A percentile compares a stretch with the other conserved stretches of the same genome.
These are phyloP conservation scores for Teunomyces kruisii DNA, from an alignment of 805 yeast genomes.

Conservation along the genomic window DNA sequence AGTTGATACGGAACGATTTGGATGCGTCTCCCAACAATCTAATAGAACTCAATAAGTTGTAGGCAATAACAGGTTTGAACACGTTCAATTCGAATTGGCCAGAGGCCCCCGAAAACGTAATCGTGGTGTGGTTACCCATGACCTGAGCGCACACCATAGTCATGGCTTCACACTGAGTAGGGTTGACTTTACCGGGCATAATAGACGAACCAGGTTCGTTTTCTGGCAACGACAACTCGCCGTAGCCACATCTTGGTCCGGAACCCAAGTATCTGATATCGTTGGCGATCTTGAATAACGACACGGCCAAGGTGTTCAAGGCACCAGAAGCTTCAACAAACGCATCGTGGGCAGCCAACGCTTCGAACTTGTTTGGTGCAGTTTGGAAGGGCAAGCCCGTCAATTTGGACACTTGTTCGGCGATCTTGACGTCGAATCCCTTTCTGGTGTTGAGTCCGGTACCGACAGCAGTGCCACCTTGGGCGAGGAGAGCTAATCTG, in stretches of 20 bases:
- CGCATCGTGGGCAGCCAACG: constrained; percentile 42
- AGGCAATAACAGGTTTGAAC: constrained; percentile 40
- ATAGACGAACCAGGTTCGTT: constrained; percentile 43
- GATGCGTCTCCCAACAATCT: constrained; percentile 36
- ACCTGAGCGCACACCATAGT: constrained; percentile 42
- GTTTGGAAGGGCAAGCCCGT: constrained; percentile 35
- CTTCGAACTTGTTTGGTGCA: constrained; percentile 43
- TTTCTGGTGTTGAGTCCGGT: constrained; percentile 39
- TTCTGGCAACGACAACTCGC: constrained; percentile 39
- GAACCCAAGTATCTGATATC: constrained; percentile 41
- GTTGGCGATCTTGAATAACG: constrained; percentile 39
- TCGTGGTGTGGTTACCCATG: constrained; percentile 39
- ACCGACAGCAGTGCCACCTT: constrained; percentile 45
- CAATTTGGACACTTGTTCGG: constrained; percentile 31
- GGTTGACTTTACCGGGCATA: constrained; percentile 44
- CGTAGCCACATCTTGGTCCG: constrained; percentile 43
- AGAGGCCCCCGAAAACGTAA: constrained; percentile 40
- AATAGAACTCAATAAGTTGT: constrained; percentile 35
- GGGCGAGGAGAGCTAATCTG: constrained; percentile 34
- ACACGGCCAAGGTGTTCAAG: constrained; percentile 36
- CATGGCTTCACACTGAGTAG: constrained; percentile 41
- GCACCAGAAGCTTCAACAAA: constrained; percentile 42
- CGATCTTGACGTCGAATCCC: constrained; percentile 37
- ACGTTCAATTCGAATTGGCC: constrained; percentile 43
- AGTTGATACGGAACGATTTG: constrained; percentile 34